Evolutionary conservation across 2,329 filamentous ascomycete species (phyloP).

Genomic region (Ophiostoma australiae): DNA sequence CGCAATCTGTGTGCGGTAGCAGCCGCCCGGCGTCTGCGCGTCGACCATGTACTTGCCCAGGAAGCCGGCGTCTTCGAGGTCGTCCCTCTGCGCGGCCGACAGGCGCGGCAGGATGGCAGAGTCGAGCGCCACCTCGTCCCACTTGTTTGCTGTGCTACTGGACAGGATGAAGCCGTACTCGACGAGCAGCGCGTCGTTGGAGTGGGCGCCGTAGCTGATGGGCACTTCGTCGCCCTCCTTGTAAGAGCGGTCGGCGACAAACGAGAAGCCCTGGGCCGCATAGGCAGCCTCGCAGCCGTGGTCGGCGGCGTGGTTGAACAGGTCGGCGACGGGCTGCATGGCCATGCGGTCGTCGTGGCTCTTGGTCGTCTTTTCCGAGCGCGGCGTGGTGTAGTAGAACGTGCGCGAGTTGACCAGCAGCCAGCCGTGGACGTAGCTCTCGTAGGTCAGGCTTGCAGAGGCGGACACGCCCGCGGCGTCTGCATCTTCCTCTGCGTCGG

Average conservation of each 20-base stretch:
- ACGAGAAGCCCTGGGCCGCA: conserved; percentile 47
- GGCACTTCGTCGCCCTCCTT: conserved; percentile 59
- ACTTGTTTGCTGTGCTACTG: conserved; percentile 42
- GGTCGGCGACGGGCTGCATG: conserved; percentile 66
- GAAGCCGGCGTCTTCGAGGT: conserved; percentile 28
- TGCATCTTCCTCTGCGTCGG: neutral
- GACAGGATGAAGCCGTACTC: conserved; percentile 55
- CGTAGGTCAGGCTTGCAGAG: conserved; percentile 16
- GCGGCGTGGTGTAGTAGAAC: conserved; percentile 52
- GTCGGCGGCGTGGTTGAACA: conserved; percentile 55
- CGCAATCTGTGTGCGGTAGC: conserved; percentile 30
- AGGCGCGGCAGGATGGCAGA: conserved; percentile 39
- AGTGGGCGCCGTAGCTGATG: conserved; percentile 64
- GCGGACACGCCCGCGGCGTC: too few relatives aligned
- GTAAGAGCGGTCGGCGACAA: conserved; percentile 49
- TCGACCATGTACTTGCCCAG: conserved; percentile 30
- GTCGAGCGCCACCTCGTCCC: conserved; percentile 47
- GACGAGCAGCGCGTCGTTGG: conserved; percentile 66
- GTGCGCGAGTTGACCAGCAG: conserved; percentile 57
- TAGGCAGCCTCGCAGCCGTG: conserved; percentile 50
- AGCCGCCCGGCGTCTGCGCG: conserved; percentile 28
- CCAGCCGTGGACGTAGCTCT: conserved; percentile 48
- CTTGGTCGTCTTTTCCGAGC: conserved; percentile 40
- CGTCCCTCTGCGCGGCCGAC: conserved; percentile 15
- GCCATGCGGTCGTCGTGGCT: conserved; percentile 56